Base-by-base conservation (phyloP, 169 alveolate genomes). In the Cytauxzoon felis region DNA sequence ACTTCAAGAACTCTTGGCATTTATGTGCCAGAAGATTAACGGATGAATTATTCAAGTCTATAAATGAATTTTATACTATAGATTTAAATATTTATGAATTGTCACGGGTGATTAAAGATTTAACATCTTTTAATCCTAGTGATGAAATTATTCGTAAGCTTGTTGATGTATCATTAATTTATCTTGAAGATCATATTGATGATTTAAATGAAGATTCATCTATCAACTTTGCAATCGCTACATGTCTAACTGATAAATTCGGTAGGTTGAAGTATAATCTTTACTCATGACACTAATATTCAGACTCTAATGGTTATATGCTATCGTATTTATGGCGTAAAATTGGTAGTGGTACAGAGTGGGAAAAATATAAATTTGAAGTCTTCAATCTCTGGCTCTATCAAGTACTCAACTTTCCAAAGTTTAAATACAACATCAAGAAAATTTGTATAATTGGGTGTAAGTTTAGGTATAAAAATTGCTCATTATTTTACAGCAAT, bases 351-450 rank as follows among this genome's bases (percentile, higher is more conserved):
- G 82, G 78, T 1, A 64, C 82, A 23, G 68, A 42, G 9, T 86
- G 92, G 92, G 92, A 86, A 41, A 64, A 59, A 27, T 50, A 66
- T 53, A 78, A 76, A 45, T 50, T 49, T 27, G 71, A 68, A 41
- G 65, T 80, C 18, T 86, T 81, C 56, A 63, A 80, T 38, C 51
- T 86, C n/a, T 86, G 92, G 92, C 75, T 86, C 29, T 80, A 59
- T 36, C 89, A 86, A 47, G 59, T 86, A 76, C 52, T 80, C 45
- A 80, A 54, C 48, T 70, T 80, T 45, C 87, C 87, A 19, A 72
- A 82, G 60, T 19, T 80, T 41, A 54, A 52, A 11, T 65, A 47
- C 36, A 81, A 80, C 34, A 78, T 86, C 30, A 84, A 79, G 11
- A 80, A 73, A 45, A 57, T 84, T 26, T 86, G 92, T 57, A 76